Conservation (phyloP, 345 rosid species). For the Syzygium aqueum region DNA sequence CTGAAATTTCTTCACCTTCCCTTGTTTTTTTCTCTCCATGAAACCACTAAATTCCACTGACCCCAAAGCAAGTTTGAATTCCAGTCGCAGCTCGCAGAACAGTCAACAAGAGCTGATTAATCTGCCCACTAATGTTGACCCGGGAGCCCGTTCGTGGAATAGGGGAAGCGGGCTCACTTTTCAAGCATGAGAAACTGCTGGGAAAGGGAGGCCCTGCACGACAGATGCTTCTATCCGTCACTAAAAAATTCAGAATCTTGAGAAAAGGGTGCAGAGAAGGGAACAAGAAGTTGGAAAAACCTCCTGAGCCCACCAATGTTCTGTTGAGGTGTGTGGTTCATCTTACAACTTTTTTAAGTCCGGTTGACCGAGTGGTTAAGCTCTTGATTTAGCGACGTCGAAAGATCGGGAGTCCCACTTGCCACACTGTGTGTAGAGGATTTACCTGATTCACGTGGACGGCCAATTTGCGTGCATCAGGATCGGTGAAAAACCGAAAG, state of each 20-base stretch:
- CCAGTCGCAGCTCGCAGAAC: background rate
- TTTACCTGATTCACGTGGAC: too few species aligned
- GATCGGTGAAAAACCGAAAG: background rate
- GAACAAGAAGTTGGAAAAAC: background rate
- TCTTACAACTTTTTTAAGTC: too few species aligned
- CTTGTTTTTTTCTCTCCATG: background rate
- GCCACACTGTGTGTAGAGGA: too few species aligned
- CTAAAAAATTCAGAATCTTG: background rate
- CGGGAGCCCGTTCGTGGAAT: background rate
- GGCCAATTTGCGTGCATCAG: too few species aligned
- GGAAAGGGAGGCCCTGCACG: background rate
- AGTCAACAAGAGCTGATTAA: background rate
- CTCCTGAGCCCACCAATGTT: background rate
- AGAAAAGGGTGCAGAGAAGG: background rate
- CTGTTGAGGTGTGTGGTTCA: background rate
- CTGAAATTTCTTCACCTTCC: background rate
- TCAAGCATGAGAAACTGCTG: background rate
- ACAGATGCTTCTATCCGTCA: background rate
- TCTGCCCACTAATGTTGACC: background rate
- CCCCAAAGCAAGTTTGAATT: background rate
- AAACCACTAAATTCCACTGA: background rate
- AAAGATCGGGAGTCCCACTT: too few species aligned
- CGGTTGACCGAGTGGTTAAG: too few species aligned
- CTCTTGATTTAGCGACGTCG: too few species aligned
- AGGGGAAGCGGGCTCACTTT: background rate